Evolutionary conservation across 306 rosid genomes (phyloP), one percentile per base, ranked within the genome.

Genomic region (Neltuma alba): DNA sequence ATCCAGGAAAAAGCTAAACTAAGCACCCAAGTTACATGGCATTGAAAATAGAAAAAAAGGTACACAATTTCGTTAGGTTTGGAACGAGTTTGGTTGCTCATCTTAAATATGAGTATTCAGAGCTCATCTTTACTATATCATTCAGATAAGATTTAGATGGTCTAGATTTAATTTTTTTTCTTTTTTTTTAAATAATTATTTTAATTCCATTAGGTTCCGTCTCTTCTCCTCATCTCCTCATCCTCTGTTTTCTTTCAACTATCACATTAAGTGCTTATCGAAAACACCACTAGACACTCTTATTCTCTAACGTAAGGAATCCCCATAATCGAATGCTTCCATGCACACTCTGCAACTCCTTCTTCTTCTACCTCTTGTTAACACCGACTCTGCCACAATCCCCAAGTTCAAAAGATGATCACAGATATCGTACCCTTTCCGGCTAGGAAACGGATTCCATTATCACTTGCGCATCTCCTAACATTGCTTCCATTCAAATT

Each of bases 351-450:
- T 10, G 64, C 16, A 57, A 10, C 64, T 23, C 7, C 36, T 54
- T 0, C 61, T 57, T 6, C 66, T 10, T 60, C 66, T 60, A 4
- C 37, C 66, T 60, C 66, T 60, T 28, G 5, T 55, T 23, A 9
- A 55, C 31, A 21, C 21, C 31, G n/a, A 30, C 9, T 60, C n/a
- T 60, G 37, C 20, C 37, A 60, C 38, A 60, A 58, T 14, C 66
- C 1, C n/a, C 5, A 9, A 60, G 66, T 28, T 38, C 27, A 27
- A 58, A 13, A 25, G 34, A 27, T 10, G 37, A 60, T 60, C 0
- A 6, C 10, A 60, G 0, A 28, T 89, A 5, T 1, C 0, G 0
- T 86, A 82, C 57, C 93, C 93, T 1, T 88, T 88, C 70, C 87
- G 88, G 91, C 83, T 55, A 2, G 16, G 1, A 0, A 0, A 23